These are phyloP conservation scores for Parathielavia hyrcaniae DNA, from an alignment of 495 filamentous ascomycete genomes.

Conservation along the genomic window DNA sequence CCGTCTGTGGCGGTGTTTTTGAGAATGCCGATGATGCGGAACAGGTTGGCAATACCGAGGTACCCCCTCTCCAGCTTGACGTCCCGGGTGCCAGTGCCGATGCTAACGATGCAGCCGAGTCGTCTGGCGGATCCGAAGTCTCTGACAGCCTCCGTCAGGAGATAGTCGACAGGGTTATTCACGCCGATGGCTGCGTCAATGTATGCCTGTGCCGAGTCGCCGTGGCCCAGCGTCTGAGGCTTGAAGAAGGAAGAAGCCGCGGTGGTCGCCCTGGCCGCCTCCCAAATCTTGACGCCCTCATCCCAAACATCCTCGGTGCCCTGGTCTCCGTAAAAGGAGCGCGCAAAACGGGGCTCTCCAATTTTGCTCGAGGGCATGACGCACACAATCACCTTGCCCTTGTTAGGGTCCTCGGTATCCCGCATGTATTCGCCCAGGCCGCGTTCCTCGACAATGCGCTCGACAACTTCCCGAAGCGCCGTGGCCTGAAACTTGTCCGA, in stretches of 20 bases:
- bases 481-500: constrained; percentile 13
- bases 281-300: constrained; percentile 21
- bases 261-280: constrained; percentile 31
- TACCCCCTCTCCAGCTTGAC: not conserved
- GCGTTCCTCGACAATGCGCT: constrained; percentile 11
- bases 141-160: constrained; percentile 1
- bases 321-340: constrained; percentile 1
- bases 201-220: not conserved
- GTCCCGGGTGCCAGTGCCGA: constrained; percentile 16
- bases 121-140: constrained; percentile 8
- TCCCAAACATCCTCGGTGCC: constrained; percentile 11
- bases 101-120: constrained; percentile 15
- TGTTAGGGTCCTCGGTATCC: constrained; percentile 7
- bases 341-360: not conserved
- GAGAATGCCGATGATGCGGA: not conserved
- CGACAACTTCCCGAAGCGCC: constrained; percentile 13
- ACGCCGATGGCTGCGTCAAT: constrained; percentile 15
- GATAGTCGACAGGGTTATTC: constrained; percentile 14
- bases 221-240: constrained; percentile 16
- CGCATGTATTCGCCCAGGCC: constrained; percentile 12
- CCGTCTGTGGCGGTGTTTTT: constrained; percentile 17
- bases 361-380: constrained; percentile 14
- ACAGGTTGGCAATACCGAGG: not conserved
- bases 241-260: constrained; percentile 30
- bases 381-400: constrained; percentile 19